These are phyloP conservation scores for Ricinus communis DNA, from an alignment of 345 rosid genomes.

Conservation along the genomic window DNA sequence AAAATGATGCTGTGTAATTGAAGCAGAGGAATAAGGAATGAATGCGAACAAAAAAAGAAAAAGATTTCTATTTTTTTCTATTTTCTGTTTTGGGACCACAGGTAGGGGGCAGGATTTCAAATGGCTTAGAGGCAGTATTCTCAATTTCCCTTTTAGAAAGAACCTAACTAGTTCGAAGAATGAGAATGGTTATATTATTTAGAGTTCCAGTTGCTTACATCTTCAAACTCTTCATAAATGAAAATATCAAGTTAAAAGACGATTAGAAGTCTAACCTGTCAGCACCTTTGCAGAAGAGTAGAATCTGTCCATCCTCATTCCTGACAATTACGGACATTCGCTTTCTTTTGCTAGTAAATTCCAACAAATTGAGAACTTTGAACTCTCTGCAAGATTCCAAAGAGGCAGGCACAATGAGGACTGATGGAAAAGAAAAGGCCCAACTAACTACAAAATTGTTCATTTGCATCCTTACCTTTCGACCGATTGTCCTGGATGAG, in stretches of 20 bases:
- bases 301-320: constrained; percentile 76
- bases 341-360: constrained; percentile 96
- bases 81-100: background rate
- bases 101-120: background rate
- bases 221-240: background rate
- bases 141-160: background rate
- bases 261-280: constrained; percentile 67
- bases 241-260: background rate
- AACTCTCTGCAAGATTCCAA: constrained; percentile 65
- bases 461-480: constrained; percentile 62
- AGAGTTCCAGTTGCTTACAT: constrained; percentile 7
- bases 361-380: constrained; percentile 84
- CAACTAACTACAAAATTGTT: constrained; percentile 12
- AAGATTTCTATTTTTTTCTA: background rate
- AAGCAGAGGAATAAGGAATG: constrained; percentile 21
- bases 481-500: constrained; percentile 47
- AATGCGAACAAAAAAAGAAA: background rate
- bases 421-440: constrained; percentile 5
- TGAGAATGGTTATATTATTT: background rate
- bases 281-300: constrained; percentile 95
- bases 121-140: background rate
- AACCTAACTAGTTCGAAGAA: too few species aligned
- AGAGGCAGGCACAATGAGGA: constrained; percentile 18
- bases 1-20: constrained; percentile 68
- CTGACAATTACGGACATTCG: constrained; percentile 88